Evolutionary conservation across 495 filamentous ascomycete genomes (phyloP), one percentile per base, ranked within the genome.

Genomic region (Hyaloscypha variabilis): DNA sequence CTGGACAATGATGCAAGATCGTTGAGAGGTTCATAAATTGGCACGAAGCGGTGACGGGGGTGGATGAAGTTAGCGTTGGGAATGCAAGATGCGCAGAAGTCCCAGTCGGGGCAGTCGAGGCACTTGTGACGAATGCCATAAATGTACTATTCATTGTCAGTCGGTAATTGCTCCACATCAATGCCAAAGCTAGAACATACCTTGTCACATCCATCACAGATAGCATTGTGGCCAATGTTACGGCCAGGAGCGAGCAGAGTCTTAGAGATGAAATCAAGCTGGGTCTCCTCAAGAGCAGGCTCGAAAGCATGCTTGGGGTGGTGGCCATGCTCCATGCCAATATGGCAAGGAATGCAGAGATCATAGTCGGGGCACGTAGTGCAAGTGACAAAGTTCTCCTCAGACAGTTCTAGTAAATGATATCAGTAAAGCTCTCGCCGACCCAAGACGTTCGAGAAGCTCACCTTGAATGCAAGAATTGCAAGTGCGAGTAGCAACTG

Each of bases 41-140:
- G 86, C 24, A 92, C 92, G 77, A 99, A 97, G 65, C 96, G 91
- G 76, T 99, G 95, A 31, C 85, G 82, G 31, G 91, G 86, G 73
- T 99, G 95, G 60, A 79, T 87, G 70, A 86, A 80, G 30, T 76
- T 68, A 30, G 91, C 88, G 70, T 80, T 85, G 64, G 81, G 76
- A 58, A 90, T 76, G 77, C 95, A 99, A 5, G 82, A 78, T n/a
- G 84, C 83, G 80, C 95, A 99, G 79, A 91, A 97, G 69, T 99
- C 95, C 91, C 91, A 99, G 73, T 99, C 95, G 31, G 96, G 95
- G 82, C 95, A 99, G 71, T 90, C 88, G 68, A 97, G 82, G 79
- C 95, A 99, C 84, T 99, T 99, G 85, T 98, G 90, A 70, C 95
- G 94, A 51, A 96, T 86, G 70, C 95, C 95, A 72, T 85, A 83